Conservation (phyloP, 2,329 filamentous ascomycete genomes). For the Basipetospora chlamydospora region DNA sequence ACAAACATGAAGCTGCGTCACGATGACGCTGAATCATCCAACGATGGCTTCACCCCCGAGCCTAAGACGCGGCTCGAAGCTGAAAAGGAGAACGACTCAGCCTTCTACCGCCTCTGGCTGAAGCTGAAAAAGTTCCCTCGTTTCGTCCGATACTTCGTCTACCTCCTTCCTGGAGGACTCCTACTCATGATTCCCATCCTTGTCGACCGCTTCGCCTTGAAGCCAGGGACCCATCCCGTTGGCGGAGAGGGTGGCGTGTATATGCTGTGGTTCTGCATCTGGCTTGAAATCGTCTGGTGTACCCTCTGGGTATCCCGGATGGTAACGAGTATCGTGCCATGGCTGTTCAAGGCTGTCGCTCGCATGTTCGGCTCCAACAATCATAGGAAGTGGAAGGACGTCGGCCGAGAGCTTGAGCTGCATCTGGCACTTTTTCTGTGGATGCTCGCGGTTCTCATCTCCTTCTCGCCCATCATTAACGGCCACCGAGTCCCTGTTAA, state of each 20-base stretch:
- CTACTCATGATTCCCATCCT: constrained; percentile 32
- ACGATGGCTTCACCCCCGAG: constrained; percentile 2
- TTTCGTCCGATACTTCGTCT: constrained; percentile 32
- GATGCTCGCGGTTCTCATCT: constrained; percentile 76
- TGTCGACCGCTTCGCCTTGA: constrained; percentile 24
- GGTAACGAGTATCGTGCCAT: constrained; percentile 34
- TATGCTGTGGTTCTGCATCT: constrained; percentile 85
- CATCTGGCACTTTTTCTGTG: constrained; percentile 81
- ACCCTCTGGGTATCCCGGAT: constrained; percentile 67
- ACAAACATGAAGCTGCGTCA: neutral
- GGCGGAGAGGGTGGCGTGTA: constrained; percentile 58
- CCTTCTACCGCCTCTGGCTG: constrained; percentile 25
- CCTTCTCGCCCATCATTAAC: constrained; percentile 71
- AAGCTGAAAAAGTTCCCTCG: constrained; percentile 35
- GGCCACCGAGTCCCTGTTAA: constrained; percentile 27
- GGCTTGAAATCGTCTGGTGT: constrained; percentile 87
- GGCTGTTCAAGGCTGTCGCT: constrained; percentile 35
- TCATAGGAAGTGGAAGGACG: constrained; percentile 83
- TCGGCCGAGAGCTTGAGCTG: constrained; percentile 73
- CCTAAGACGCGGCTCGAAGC: constrained; percentile 7
- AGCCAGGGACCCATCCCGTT: constrained; percentile 29
- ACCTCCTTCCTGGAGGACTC: constrained; percentile 29
- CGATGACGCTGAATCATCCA: neutral
- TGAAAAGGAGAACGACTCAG: neutral
- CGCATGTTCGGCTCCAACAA: constrained; percentile 70